Evolutionary conservation across 108 stramenopile genomes (phyloP).

Genomic region (Cylindrotheca fusiformis): DNA sequence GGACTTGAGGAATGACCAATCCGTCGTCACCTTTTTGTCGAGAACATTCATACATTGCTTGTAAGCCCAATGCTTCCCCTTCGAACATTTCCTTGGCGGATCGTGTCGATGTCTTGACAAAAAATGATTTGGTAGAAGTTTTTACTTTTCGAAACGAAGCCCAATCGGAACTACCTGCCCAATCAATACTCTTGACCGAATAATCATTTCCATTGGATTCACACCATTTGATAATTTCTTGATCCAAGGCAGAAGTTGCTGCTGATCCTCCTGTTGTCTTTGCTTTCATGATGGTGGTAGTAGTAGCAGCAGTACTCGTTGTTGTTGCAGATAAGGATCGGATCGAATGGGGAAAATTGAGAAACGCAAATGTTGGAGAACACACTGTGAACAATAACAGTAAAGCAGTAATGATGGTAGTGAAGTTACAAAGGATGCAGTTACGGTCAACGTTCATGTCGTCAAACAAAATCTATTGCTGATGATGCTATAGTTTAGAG

Average conservation of each 20-base stretch:
- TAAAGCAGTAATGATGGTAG: too few relatives aligned
- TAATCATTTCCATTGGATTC: background rate
- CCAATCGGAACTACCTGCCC: conserved; percentile 42
- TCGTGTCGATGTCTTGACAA: conserved; percentile 45
- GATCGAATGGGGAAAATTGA: too few relatives aligned
- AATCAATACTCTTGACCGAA: background rate
- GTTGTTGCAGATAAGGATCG: too few relatives aligned
- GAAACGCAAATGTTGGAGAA: too few relatives aligned
- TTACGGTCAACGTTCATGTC: too few relatives aligned
- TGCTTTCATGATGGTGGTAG: too few relatives aligned
- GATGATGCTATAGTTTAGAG: too few relatives aligned
- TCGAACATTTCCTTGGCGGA: conserved; percentile 41
- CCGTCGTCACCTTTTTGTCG: conserved; percentile 5
- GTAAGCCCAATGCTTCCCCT: conserved; percentile 48
- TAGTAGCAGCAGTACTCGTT: too few relatives aligned
- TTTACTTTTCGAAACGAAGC: conserved; percentile 49
- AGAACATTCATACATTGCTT: conserved; percentile 50
- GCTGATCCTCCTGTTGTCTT: too few relatives aligned
- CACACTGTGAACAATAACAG: too few relatives aligned
- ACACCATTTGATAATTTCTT: background rate
- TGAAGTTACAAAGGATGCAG: too few relatives aligned
- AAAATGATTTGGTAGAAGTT: conserved; percentile 36
- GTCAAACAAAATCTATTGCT: too few relatives aligned
- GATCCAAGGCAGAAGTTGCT: background rate
- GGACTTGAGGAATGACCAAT: conserved; percentile 45